Conservation (phyloP, 495 filamentous ascomycete species). For the Daldinia bambusicola region DNA sequence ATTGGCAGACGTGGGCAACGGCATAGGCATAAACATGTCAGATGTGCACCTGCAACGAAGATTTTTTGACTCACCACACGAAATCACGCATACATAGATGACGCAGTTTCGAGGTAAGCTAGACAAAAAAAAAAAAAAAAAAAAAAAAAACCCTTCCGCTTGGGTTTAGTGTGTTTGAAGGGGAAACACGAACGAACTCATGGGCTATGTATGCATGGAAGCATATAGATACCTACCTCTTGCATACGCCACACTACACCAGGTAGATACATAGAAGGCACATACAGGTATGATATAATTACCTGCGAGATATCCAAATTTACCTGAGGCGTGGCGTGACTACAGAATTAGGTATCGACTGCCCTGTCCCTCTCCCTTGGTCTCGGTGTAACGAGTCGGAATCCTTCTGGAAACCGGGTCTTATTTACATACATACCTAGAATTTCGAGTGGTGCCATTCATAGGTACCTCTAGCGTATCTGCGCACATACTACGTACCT, state of each 20-base stretch:
- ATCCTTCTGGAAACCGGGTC: slow-evolving; percentile 25
- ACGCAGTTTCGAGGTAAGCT: slow-evolving; percentile 26
- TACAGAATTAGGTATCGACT: not conserved
- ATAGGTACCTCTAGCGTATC: too few species aligned
- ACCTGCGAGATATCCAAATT: not conserved
- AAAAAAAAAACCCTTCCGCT: too few species aligned
- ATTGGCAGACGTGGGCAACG: slow-evolving; percentile 2
- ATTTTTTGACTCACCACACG: slow-evolving; percentile 26
- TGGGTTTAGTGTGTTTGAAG: slow-evolving; percentile 7
- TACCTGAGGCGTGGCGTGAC: slow-evolving; percentile 5
- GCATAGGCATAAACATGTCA: slow-evolving; percentile 19
- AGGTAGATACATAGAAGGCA: too few species aligned
- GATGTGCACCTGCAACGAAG: slow-evolving; percentile 11
- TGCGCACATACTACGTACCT: too few species aligned
- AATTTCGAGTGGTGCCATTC: slow-evolving; percentile 1
- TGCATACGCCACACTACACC: too few species aligned
- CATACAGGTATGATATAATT: not conserved
- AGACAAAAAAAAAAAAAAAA: too few species aligned
- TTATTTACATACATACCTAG: not conserved
- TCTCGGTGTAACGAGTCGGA: slow-evolving; percentile 24
- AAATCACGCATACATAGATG: slow-evolving; percentile 24
- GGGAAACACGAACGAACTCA: slow-evolving; percentile 8
- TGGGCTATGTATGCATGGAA: slow-evolving; percentile 5
- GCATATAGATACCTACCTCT: not conserved
- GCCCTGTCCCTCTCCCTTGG: too few species aligned